phyloP scores from a whole-genome alignment of 2,329 filamentous ascomycete genomes.

The Calcarisporium arbuscula region DNA sequence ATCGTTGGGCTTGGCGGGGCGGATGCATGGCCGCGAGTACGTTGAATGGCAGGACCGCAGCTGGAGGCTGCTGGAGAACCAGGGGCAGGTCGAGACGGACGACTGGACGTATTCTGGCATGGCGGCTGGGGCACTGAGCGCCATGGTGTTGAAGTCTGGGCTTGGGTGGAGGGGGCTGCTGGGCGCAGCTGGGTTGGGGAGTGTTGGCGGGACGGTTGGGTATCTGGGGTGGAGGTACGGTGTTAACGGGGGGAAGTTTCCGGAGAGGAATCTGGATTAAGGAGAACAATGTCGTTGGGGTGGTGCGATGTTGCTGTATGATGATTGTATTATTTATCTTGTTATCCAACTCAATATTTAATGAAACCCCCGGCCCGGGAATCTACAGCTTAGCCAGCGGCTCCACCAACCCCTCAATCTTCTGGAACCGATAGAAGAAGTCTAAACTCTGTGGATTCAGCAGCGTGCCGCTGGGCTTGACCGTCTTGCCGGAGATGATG shows the following conservation, averaged over 20 bases:
- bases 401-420: conserved; percentile 25
- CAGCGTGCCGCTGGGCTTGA: conserved; percentile 71
- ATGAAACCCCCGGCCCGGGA: background rate
- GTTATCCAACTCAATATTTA: background rate
- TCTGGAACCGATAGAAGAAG: conserved; percentile 68
- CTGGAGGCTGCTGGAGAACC: conserved; percentile 55
- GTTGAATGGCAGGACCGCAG: conserved; percentile 60
- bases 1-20: conserved; percentile 33
- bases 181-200: conserved; percentile 42
- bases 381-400: conserved; percentile 24
- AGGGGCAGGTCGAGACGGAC: conserved; percentile 50
- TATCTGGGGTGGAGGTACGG: conserved; percentile 46
- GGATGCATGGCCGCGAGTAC: conserved; percentile 50
- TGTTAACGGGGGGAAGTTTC: conserved; percentile 35
- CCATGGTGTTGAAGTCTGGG: conserved; percentile 13
- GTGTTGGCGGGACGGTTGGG: conserved; percentile 40
- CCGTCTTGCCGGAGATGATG: conserved; percentile 67
- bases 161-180: conserved; percentile 33
- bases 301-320: background rate
- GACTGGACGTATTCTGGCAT: conserved; percentile 46
- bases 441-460: conserved; percentile 70
- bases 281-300: background rate
- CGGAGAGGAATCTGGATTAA: conserved; percentile 14
- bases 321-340: no score
- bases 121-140: conserved; percentile 24